Evolutionary conservation across 2,329 filamentous ascomycete species (phyloP).

Genomic region (Tolypocladium album): DNA sequence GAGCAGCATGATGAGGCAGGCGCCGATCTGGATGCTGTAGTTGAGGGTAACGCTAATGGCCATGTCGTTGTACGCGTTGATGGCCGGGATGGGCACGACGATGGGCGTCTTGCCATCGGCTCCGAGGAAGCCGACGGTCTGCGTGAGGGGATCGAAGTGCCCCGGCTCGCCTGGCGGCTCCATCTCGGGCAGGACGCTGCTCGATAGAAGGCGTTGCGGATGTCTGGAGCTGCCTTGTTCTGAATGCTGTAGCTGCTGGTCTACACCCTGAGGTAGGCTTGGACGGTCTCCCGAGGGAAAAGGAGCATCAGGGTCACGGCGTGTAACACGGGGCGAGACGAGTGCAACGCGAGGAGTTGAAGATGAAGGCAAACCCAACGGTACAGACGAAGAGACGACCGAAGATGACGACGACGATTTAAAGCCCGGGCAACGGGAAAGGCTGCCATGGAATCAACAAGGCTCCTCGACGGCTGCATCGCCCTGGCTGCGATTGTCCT

Average conservation of each 20-base stretch:
- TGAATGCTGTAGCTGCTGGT: background rate
- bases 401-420: background rate
- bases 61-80: slow-evolving; percentile 22
- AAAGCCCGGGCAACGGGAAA: background rate
- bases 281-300: background rate
- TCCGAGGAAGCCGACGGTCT: slow-evolving; percentile 23
- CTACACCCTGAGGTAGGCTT: no score
- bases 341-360: background rate
- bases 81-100: slow-evolving; percentile 16
- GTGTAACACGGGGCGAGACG: background rate
- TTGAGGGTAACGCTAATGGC: slow-evolving; percentile 40
- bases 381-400: background rate
- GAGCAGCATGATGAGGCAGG: slow-evolving; percentile 52
- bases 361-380: background rate
- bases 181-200: slow-evolving; percentile 5
- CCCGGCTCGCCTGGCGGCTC: background rate
- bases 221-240: background rate
- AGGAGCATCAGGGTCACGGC: background rate
- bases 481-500: background rate
- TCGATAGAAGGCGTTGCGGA: background rate
- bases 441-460: background rate
- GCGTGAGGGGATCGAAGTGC: slow-evolving; percentile 22
- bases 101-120: slow-evolving; percentile 20
- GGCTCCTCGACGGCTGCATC: background rate
- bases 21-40: slow-evolving; percentile 61